phyloP scores from a whole-genome alignment of 2,329 filamentous ascomycete genomes.

The Penicillium janthinellum region DNA sequence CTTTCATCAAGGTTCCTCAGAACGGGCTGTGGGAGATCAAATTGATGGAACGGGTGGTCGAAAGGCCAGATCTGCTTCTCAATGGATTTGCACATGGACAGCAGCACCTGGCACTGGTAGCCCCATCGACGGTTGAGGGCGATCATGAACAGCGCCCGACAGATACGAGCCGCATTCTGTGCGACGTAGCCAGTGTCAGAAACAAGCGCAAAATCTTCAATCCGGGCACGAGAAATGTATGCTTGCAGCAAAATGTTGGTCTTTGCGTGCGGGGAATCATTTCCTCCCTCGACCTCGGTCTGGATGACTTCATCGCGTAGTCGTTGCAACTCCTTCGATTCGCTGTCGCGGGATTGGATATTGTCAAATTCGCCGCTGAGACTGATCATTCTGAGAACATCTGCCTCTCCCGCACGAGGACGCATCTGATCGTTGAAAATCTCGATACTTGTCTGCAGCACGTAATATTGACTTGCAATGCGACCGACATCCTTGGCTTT shows the following conservation, averaged over 20 bases:
- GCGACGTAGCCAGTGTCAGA: slow-evolving; percentile 95
- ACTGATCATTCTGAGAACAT: slow-evolving; percentile 93
- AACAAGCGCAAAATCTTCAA: slow-evolving; percentile 89
- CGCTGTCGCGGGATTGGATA: slow-evolving; percentile 86
- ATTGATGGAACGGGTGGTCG: slow-evolving; percentile 92
- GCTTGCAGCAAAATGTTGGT: slow-evolving; percentile 94
- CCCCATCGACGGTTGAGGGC: slow-evolving; percentile 94
- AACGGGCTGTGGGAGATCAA: slow-evolving; percentile 82
- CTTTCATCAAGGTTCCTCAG: slow-evolving; percentile 84
- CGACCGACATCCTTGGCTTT: slow-evolving; percentile 92
- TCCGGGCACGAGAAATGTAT: slow-evolving; percentile 83
- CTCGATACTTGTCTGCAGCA: slow-evolving; percentile 88
- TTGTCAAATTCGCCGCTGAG: slow-evolving; percentile 99
- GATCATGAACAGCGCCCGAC: slow-evolving; percentile 94
- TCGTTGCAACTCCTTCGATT: slow-evolving; percentile 80
- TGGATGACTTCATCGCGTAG: slow-evolving; percentile 71
- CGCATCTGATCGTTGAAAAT: slow-evolving; percentile 97
- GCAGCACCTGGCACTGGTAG: slow-evolving; percentile 85
- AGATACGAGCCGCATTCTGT: slow-evolving; percentile 93
- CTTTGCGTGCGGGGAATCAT: slow-evolving; percentile 75
- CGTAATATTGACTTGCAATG: slow-evolving; percentile 97
- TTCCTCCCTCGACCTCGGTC: slow-evolving; percentile 74
- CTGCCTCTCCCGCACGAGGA: slow-evolving; percentile 80
- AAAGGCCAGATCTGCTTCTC: slow-evolving; percentile 95
- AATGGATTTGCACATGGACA: slow-evolving; percentile 94